Evolutionary conservation across 805 yeast species (phyloP), one percentile per base, ranked within the genome.

Genomic region (Clavispora phyllophila): DNA sequence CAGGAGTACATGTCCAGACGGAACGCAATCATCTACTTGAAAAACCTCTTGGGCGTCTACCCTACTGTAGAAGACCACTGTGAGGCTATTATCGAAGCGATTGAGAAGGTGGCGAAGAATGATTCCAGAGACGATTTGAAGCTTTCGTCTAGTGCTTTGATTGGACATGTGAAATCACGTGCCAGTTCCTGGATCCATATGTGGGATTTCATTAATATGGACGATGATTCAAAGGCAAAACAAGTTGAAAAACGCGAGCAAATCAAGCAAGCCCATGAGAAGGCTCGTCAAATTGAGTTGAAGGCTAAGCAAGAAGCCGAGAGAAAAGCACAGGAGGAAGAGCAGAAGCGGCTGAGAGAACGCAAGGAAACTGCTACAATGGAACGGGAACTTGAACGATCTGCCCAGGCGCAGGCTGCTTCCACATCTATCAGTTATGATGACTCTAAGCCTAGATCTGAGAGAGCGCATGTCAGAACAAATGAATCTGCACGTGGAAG

Each of bases 121-220:
- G 97, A 90, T 48, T 57, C 64, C 3, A 75, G 97, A 49, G 90
- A 86, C 42, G 98, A 90, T 61, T 72, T 90, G 53, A 84, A 79
- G 54, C 66, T 90, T 27, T 82, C 96, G 1, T 80, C 88, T 0
- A 79, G 73, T 58, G 90, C 93, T 1, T 68, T 85, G 40, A 65
- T 77, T 40, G 90, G 88, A 0, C 81, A 81, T 46, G 61, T 84
- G 19, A 76, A 74, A 43, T 77, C 87, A 0, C 68, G 80, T 35
- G 61, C 76, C 17, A 70, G 66, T 28, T 62, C 64, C 0, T 75
- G 84, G 73, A 63, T 78, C 2, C 73, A 69, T 35, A 49, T 72
- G 36, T 75, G 80, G 74, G 85, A 82, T 15, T 80, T 82, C 49
- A 73, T 77, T 48, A 71, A 71, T 6, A 57, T 79, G 63, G 46